These are phyloP conservation scores for Colletotrichum kahawae DNA, from an alignment of 2,329 filamentous ascomycete genomes.

Conservation along the genomic window DNA sequence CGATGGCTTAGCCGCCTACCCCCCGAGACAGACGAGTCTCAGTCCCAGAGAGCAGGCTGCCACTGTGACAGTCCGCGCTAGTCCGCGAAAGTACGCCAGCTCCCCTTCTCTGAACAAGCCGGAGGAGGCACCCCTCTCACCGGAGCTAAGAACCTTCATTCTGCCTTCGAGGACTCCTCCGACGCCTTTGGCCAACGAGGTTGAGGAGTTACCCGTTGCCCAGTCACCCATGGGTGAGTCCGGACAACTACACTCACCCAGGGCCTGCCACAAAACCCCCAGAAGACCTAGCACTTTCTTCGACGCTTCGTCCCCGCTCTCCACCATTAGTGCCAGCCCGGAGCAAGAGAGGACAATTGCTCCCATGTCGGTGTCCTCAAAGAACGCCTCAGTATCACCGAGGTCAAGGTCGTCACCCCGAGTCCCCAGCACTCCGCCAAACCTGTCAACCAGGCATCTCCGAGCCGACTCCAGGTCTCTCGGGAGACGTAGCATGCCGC, in stretches of 20 bases:
- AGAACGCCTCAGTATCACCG: neutral
- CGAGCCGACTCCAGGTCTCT: constrained; percentile 24
- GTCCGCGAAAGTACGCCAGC: constrained; percentile 35
- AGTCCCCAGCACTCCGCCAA: neutral
- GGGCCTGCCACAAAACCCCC: neutral
- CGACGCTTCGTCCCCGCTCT: neutral
- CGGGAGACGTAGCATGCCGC: constrained; percentile 54
- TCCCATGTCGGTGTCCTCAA: neutral
- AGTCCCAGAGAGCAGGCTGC: neutral
- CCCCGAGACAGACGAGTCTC: constrained; percentile 24
- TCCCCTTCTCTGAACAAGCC: constrained; percentile 33
- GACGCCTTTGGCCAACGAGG: constrained; percentile 24
- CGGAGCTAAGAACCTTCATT: constrained; percentile 24
- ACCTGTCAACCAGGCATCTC: neutral
- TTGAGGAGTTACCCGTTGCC: constrained; percentile 27
- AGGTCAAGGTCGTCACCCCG: neutral
- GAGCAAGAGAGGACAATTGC: neutral
- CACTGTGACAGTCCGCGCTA: constrained; percentile 17
- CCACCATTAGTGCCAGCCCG: neutral
- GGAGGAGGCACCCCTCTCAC: constrained; percentile 22
- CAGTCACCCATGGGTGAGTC: constrained; percentile 38
- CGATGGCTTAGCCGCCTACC: neutral
- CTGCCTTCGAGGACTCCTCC: neutral
- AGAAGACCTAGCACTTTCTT: constrained; percentile 27
- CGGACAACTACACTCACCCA: constrained; percentile 26